Percentiles rank a stretch among this genome's conserved stretches.
Conservation (phyloP, 2,329 filamentous ascomycete species). For the Microdochium trichocladiopsis region DNA sequence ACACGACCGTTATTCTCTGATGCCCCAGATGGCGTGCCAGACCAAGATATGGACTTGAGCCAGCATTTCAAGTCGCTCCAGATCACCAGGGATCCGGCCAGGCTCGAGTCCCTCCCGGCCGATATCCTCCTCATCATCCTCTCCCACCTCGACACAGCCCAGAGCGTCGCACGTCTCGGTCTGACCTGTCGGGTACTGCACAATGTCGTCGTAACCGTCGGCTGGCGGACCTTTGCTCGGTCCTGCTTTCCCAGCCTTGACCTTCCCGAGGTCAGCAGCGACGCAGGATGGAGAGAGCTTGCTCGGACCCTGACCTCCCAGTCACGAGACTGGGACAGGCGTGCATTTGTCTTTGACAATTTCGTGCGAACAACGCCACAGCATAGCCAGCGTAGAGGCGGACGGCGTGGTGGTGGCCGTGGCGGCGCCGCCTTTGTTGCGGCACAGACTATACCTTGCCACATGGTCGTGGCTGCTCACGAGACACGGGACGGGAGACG, state of each 20-base stretch:
- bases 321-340: constrained; percentile 45
- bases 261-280: constrained; percentile 15
- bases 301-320: constrained; percentile 42
- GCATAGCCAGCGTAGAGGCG: background rate
- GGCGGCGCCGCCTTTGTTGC: background rate
- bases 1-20: background rate
- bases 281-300: constrained; percentile 25
- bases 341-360: constrained; percentile 30
- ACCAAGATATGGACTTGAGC: background rate
- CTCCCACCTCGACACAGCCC: constrained; percentile 37
- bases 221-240: constrained; percentile 44
- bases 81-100: constrained; percentile 11
- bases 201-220: constrained; percentile 28
- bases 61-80: constrained; percentile 5
- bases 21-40: background rate
- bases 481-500: constrained; percentile 21
- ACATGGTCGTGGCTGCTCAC: constrained; percentile 39
- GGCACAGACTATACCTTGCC: constrained; percentile 30
- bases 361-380: constrained; percentile 12
- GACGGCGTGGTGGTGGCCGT: constrained; percentile 6
- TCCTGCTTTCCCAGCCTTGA: constrained; percentile 33
- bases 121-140: constrained; percentile 44
- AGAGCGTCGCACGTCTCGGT: constrained; percentile 35
- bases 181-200: constrained; percentile 30
- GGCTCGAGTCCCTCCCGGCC: constrained; percentile 36